A percentile compares a stretch with the other conserved stretches of the same genome.
These are phyloP conservation scores for Alternaria angustiovoidea DNA, from an alignment of 2,329 filamentous ascomycete genomes.

Conservation along the genomic window DNA sequence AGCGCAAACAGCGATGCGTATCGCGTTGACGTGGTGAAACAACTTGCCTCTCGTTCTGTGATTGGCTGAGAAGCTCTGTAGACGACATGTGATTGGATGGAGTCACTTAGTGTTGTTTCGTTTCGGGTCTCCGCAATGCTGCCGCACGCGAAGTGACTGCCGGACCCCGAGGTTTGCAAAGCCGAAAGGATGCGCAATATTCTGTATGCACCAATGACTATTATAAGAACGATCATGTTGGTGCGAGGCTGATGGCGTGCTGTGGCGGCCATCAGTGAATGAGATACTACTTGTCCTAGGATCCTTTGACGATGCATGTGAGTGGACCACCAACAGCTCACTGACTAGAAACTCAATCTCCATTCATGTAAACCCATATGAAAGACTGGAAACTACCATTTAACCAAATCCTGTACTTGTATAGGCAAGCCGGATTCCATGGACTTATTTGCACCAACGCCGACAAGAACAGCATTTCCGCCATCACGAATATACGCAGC, in stretches of 20 bases:
- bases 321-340: background rate
- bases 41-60: background rate
- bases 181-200: constrained; percentile 5
- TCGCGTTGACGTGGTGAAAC: constrained; percentile 1
- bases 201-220: background rate
- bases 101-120: background rate
- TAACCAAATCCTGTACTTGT: constrained; percentile 60
- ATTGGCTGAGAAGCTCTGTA: background rate
- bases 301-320: background rate
- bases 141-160: constrained; percentile 2
- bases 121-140: constrained; percentile 11
- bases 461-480: constrained; percentile 66
- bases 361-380: background rate
- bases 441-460: constrained; percentile 66
- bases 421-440: constrained; percentile 66
- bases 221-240: background rate
- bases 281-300: background rate
- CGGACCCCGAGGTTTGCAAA: background rate
- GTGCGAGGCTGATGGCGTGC: background rate
- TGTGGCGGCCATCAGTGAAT: background rate
- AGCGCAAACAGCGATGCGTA: background rate
- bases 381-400: constrained; percentile 9
- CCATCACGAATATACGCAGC: constrained; percentile 66
- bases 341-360: background rate
- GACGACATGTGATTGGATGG: background rate